A percentile compares a stretch with the other conserved stretches of the same genome.
phyloP scores from a whole-genome alignment of 192 early-diverging fungal genomes.

The Coemansia sp. region DNA sequence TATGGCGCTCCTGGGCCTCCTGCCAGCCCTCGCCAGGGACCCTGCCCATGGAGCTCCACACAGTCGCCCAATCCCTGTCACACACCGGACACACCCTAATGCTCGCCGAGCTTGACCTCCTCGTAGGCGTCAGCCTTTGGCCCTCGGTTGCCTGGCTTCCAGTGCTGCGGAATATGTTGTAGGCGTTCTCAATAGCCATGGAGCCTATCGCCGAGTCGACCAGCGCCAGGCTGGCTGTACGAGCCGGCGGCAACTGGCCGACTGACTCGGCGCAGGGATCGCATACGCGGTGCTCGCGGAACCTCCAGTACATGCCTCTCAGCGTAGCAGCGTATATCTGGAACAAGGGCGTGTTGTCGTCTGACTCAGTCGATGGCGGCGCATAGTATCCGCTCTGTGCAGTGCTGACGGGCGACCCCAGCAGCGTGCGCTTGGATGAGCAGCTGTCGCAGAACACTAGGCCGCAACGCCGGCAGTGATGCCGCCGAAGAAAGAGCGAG shows the following conservation, averaged over 20 bases:
- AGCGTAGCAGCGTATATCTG: slow-evolving; percentile 17
- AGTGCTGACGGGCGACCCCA: slow-evolving; percentile 57
- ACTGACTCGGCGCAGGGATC: slow-evolving; percentile 57
- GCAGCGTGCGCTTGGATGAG: slow-evolving; percentile 62
- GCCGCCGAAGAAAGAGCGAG: slow-evolving; percentile 76
- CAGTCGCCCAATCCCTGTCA: slow-evolving; percentile 37
- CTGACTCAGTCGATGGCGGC: neutral
- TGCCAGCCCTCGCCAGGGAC: slow-evolving; percentile 55
- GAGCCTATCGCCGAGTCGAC: slow-evolving; percentile 19
- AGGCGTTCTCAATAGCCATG: slow-evolving; percentile 34
- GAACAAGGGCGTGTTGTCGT: slow-evolving; percentile 40
- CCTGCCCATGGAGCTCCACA: slow-evolving; percentile 40
- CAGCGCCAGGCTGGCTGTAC: slow-evolving; percentile 16
- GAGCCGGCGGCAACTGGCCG: slow-evolving; percentile 21
- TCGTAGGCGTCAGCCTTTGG: neutral
- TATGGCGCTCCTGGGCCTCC: slow-evolving; percentile 56
- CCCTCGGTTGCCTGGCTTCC: neutral
- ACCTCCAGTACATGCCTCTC: slow-evolving; percentile 21
- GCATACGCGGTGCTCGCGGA: slow-evolving; percentile 64
- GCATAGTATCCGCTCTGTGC: slow-evolving; percentile 26
- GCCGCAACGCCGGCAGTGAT: slow-evolving; percentile 94
- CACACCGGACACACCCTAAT: slow-evolving; percentile 49
- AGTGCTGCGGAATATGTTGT: slow-evolving; percentile 33
- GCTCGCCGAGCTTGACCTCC: slow-evolving; percentile 38
- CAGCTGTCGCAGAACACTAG: slow-evolving; percentile 83